A percentile compares a stretch with the other conserved stretches of the same genome.
These are phyloP conservation scores for Platanus orientalis DNA, from an alignment of 164 flowering plant species.

Conservation along the genomic window DNA sequence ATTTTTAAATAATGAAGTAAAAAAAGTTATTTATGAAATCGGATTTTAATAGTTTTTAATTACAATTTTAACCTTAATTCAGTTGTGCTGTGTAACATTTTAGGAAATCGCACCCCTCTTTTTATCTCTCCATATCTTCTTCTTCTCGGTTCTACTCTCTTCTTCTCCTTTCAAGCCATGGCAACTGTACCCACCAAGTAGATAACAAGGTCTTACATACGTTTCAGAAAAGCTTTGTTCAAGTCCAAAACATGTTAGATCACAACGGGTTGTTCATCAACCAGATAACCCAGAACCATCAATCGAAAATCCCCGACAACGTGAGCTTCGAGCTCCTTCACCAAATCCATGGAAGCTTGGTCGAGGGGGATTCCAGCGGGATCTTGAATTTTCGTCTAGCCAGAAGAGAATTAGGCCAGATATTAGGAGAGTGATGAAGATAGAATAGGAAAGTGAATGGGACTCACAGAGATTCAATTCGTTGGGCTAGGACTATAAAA, in stretches of 20 bases:
- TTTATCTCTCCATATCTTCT: no score
- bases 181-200: constrained; percentile 49
- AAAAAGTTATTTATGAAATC: no score
- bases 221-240: constrained; percentile 64
- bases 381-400: constrained; percentile 47
- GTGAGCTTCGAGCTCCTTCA: constrained; percentile 50
- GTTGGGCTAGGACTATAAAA: no score
- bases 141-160: no score
- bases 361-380: constrained; percentile 62
- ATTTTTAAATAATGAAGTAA: no score
- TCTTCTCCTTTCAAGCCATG: constrained; percentile 48
- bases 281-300: constrained; percentile 86
- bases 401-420: constrained; percentile 77
- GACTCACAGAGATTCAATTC: no score
- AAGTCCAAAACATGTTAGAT: constrained; percentile 62
- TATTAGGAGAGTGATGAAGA: no score
- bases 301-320: constrained; percentile 68
- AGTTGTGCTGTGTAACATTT: no score
- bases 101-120: no score
- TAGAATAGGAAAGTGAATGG: no score
- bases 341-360: constrained; percentile 60
- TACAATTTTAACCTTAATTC: no score
- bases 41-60: no score
- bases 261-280: constrained; percentile 75
- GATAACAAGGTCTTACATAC: constrained; percentile 62